Base-by-base conservation (phyloP, 192 early-diverging fungal genomes). In the Chytriomyces hyalinus region DNA sequence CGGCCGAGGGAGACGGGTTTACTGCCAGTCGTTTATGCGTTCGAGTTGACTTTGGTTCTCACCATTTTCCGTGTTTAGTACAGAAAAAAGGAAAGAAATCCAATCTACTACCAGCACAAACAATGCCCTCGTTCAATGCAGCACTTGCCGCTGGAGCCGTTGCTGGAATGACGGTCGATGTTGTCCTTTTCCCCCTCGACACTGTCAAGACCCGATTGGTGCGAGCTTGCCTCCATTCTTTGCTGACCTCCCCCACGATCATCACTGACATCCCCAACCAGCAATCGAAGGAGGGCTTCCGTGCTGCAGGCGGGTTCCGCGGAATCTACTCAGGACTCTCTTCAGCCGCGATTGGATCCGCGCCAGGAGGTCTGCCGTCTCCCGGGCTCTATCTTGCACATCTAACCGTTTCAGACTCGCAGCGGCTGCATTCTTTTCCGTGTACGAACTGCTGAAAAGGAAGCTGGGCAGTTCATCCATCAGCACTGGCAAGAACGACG, bases 191-290 rank as follows among this genome's bases (percentile, higher is more conserved):
- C 80, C 97, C 97, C 8, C 86, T 99, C 70, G 97, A 99, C 82
- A 99, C 97, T 9, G 90, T 99, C 81, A 99, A 99, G 84, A 99
- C 97, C 5, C 89, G 97, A 57, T 84, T 97, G 75, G 84, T 85
- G 22, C 43, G 76, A 48, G 49, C 9, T 11, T 61, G 69, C 57
- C 6, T 57, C 15, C 2, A 57, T n/a, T 4, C 50, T 13, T 28
- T 65, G n/a, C 53, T 57, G 15, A 57, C 53, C 53, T 20, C n/a
- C 53, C 53, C 53, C 53, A 48, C 60, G 36, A 20, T 43, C 24
- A 15, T 24, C 59, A 9, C 61, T 65, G 50, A n/a, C 22, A 43
- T 26, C 11, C 53, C 48, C 17, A 22, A 36, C 36, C 66, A 81
- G 80, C 96, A 97, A 80, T 92, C 94, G 28, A 87, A 89, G 75